Evolutionary conservation across 208 protist species (phyloP), one percentile per base, ranked within the genome.

Genomic region (Acanthamoeba healyi): DNA sequence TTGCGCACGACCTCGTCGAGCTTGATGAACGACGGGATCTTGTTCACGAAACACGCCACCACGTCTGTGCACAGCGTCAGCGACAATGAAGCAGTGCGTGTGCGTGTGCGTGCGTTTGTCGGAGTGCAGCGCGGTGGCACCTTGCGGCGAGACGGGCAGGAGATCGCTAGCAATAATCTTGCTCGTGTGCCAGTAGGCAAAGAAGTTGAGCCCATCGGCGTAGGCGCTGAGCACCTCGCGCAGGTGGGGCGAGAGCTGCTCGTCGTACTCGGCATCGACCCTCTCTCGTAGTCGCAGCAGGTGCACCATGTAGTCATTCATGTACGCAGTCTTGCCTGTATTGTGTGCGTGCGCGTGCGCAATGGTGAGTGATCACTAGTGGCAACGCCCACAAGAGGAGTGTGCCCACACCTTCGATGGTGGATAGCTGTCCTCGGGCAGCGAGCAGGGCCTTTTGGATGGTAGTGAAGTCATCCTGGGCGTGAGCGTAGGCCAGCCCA

Each of bases 261-360:
- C 4, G 2, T 49, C 38, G 54, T 70, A 91, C 38, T 91, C 56
- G 32, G 34, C 54, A 10, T 91, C 84, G n/a, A 91, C 61, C 22
- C 61, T 32, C 24, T 91, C 84, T 5, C 84, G 34, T 32, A 91
- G 17, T 22, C 84, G 84, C 7, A 91, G 34, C 26, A 70, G 38
- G 34, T 91, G 29, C 40, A 91, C 84, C 32, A 91, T 29, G 56
- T 91, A 91, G 42, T 91, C 84, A 40, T 91, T 91, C 34, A 91
- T 51, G 40, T 54, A 51, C 26, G 51, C 84, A 0, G 34, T 22
- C 84, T 72, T 91, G 54, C 84, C 82, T 89, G 82, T 51, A 0
- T 4, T 17, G 7, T 29, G 19, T 0, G 0, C 0, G 34, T 54
- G 26, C 5, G 0, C 22, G 38, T 46, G 65, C 19, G 9, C 58